Percentiles rank a stretch among this genome's conserved stretches.
phyloP scores from a whole-genome alignment of 75 land plant species.

The Isoetes taiwanensis region DNA sequence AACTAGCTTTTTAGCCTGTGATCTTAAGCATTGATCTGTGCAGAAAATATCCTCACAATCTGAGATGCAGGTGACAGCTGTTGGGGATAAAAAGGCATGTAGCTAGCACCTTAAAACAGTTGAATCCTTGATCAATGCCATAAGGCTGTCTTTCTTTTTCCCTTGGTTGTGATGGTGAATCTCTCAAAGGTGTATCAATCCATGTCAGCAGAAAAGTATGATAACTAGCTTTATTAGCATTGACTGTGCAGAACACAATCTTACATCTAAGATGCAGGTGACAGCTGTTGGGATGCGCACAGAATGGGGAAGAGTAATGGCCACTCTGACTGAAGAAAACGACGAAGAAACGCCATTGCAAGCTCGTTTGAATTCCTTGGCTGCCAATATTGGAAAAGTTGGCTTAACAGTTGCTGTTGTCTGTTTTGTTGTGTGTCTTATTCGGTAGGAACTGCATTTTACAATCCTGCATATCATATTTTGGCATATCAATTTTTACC shows the following conservation, averaged over 20 bases:
- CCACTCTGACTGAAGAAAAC: conserved; percentile 40
- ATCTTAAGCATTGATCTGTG: too few relatives aligned
- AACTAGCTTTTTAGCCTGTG: too few relatives aligned
- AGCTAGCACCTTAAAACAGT: too few relatives aligned
- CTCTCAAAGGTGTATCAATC: too few relatives aligned
- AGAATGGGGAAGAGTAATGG: conserved; percentile 70
- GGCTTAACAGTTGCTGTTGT: conserved; percentile 22
- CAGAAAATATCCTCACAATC: neutral
- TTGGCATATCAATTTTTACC: neutral
- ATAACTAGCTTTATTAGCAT: too few relatives aligned
- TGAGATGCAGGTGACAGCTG: conserved; percentile 52
- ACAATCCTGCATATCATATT: neutral
- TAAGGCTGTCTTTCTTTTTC: too few relatives aligned
- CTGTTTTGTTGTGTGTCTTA: conserved; percentile 16
- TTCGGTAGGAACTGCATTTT: conserved; percentile 5
- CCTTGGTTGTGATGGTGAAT: too few relatives aligned
- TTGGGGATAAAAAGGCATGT: too few relatives aligned
- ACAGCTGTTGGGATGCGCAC: conserved; percentile 73
- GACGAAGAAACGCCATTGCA: conserved; percentile 53
- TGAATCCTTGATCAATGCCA: too few relatives aligned
- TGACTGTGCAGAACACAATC: neutral
- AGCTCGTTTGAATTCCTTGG: conserved; percentile 22
- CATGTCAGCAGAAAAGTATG: too few relatives aligned
- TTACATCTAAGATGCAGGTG: neutral
- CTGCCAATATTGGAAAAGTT: conserved; percentile 24